Conservation (phyloP, 1,284 basidiomycete genomes). For the Moniliophthora roreri region DNA sequence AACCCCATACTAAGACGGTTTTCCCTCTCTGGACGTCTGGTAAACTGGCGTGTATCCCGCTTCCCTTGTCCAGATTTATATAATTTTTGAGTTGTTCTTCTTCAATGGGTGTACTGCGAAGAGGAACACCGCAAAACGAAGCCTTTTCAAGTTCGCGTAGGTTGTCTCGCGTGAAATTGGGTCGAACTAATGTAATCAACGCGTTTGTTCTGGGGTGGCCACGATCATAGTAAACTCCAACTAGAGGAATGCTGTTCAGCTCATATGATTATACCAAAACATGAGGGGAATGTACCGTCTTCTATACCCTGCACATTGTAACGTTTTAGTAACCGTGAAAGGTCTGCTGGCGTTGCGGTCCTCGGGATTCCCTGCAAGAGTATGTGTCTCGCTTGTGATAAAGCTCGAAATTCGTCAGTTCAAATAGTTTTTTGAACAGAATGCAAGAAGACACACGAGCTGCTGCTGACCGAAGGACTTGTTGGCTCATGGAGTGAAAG, state of each 20-base stretch:
- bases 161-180: constrained; percentile 43
- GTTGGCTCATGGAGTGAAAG: too few species aligned
- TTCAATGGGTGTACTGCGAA: constrained; percentile 23
- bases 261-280: neutral
- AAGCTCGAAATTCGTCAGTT: neutral
- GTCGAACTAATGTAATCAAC: constrained; percentile 44
- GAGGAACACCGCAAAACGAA: constrained; percentile 42
- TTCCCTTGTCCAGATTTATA: constrained; percentile 35
- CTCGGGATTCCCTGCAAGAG: constrained; percentile 47
- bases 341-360: constrained; percentile 53
- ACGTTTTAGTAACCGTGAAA: constrained; percentile 49
- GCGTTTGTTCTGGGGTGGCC: constrained; percentile 11
- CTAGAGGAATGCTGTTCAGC: constrained; percentile 31
- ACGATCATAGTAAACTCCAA: constrained; percentile 51
- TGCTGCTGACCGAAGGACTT: too few species aligned
- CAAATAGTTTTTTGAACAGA: neutral
- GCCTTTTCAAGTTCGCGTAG: constrained; percentile 40
- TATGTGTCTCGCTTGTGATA: constrained; percentile 37
- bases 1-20: constrained; percentile 59
- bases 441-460: neutral
- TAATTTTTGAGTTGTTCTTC: constrained; percentile 13
- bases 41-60: constrained; percentile 49
- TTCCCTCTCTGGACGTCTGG: constrained; percentile 41
- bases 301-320: constrained; percentile 51
- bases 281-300: constrained; percentile 39